Evolutionary conservation across 345 rosid genomes (phyloP), one percentile per base, ranked within the genome.

Genomic region (Murraya koenigii): DNA sequence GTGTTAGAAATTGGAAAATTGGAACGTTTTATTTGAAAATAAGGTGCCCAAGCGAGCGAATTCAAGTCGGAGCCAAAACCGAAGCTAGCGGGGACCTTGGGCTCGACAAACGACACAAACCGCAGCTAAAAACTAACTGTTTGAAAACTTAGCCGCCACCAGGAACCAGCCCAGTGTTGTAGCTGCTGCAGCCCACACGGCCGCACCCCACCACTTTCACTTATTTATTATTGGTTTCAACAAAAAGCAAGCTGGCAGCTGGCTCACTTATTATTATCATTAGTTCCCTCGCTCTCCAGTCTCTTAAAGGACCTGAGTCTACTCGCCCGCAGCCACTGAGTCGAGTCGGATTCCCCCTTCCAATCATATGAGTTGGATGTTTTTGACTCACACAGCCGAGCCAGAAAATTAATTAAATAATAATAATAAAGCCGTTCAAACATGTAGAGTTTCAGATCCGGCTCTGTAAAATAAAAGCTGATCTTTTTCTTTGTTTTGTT

Each of bases 391-490:
- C 49, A 13, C 49, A 44, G 49, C 49, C 69, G 77, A 75, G 39
- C 28, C 36, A 62, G n/a, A 15, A 66, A 60, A 54, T 30, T 1
- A 23, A 5, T 25, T 10, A 65, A 35, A 0, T 5, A 7, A 64
- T 1, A 32, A 71, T 10, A 82, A 23, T 76, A 5, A 47, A 63
- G 80, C 77, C 73, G 79, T 58, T 82, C 75, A 66, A 66, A 33
- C 20, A 25, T 28, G 76, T 72, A 44, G 11, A 13, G 1, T 82
- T 54, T 15, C 30, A 49, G 69, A 63, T 74, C 65, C 80, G 80
- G 85, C 86, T 75, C 71, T 60, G 63, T 76, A 66, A 39, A 79
- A 59, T 47, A 81, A 59, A 71, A 82, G 78, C 86, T 82, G 78
- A 71, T 66, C 80, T 44, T 54, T 19, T 52, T 66, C 78, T 35